Percentiles rank a stretch among this genome's conserved stretches.
Conservation (phyloP, 306 rosid genomes). For the Vicia faba region DNA sequence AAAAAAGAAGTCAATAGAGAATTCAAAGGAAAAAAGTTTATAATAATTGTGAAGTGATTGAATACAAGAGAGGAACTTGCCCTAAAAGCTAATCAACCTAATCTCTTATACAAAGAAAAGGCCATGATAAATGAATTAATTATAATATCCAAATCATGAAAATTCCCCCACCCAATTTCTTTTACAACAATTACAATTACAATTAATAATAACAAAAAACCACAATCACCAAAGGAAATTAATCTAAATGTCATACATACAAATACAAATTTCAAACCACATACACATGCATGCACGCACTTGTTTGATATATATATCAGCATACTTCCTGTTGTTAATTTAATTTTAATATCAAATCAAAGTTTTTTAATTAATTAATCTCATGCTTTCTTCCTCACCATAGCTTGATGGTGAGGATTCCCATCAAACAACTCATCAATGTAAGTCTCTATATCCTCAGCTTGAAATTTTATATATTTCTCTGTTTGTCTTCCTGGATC, state of each 20-base stretch:
- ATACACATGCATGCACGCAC: not conserved
- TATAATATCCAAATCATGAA: not conserved
- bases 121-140: not conserved
- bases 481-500: slow-evolving; percentile 70
- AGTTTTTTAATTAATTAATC: not conserved
- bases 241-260: slow-evolving; percentile 14
- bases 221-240: not conserved
- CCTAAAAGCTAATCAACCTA: slow-evolving; percentile 18
- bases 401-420: slow-evolving; percentile 42
- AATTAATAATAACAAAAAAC: not conserved
- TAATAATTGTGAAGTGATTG: not conserved
- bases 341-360: not conserved
- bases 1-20: not conserved
- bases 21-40: not conserved
- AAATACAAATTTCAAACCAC: slow-evolving; percentile 21
- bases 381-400: slow-evolving; percentile 43
- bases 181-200: slow-evolving; percentile 1
- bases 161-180: not conserved
- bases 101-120: slow-evolving; percentile 2
- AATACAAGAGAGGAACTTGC: slow-evolving; percentile 31
- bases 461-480: slow-evolving; percentile 78
- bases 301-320: not conserved
- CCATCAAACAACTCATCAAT: slow-evolving; percentile 77
- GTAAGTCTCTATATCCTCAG: slow-evolving; percentile 72
- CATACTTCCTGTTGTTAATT: not conserved